These are phyloP conservation scores for Ceratocystis diversiconidia DNA, from an alignment of 2,329 filamentous ascomycete species.

Conservation along the genomic window DNA sequence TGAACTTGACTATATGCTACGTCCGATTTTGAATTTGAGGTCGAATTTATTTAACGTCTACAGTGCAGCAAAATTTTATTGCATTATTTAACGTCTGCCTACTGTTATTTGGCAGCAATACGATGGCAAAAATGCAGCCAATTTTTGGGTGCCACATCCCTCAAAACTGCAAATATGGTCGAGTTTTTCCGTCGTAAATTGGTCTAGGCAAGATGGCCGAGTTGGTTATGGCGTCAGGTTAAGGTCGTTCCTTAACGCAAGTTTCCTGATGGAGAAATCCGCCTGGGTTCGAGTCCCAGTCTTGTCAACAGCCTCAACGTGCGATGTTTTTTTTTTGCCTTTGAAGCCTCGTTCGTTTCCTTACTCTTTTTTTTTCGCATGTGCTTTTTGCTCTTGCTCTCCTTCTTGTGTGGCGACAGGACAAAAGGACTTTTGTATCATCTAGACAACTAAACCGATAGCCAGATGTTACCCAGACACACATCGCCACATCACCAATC, in stretches of 20 bases:
- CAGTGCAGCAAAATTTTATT: neutral
- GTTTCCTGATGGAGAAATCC: conserved; percentile 18
- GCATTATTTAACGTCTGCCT: too few relatives aligned
- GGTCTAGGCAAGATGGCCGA: conserved; percentile 24
- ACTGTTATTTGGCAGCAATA: too few relatives aligned
- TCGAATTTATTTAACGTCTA: neutral
- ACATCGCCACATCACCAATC: neutral
- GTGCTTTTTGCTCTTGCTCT: too few relatives aligned
- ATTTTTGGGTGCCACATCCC: too few relatives aligned
- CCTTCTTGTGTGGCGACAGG: neutral
- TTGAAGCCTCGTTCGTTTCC: too few relatives aligned
- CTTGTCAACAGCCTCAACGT: conserved; percentile 3
- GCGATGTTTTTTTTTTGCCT: neutral
- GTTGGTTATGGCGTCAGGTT: conserved; percentile 28
- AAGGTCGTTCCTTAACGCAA: conserved; percentile 21
- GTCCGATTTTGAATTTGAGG: too few relatives aligned
- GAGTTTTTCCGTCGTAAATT: neutral
- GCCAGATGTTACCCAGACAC: neutral
- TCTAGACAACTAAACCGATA: neutral
- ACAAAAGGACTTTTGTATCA: neutral
- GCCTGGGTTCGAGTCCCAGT: conserved; percentile 18
- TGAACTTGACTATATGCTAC: neutral
- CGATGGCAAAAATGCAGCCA: too few relatives aligned
- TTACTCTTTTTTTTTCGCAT: neutral
- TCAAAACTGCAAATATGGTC: neutral